Base-by-base conservation (phyloP, 2,329 filamentous ascomycete species). In the Fusarium verticillioides region DNA sequence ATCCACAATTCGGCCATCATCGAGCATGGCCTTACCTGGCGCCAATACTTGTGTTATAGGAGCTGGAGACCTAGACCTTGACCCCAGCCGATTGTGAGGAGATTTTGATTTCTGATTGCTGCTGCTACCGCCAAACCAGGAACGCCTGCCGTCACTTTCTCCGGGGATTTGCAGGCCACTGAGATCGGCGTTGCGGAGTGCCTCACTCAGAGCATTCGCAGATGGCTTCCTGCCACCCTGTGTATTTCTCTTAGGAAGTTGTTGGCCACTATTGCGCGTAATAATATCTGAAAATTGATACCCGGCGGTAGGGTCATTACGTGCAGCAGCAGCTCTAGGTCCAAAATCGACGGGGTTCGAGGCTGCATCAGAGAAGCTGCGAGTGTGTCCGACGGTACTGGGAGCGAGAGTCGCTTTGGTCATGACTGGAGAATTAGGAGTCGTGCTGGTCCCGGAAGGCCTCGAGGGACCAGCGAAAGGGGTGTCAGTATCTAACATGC, bases 251-350 rank as follows among this genome's bases (percentile, higher is more conserved):
- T 88, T 89, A n/a, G 87, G 85, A 39, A 87, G 70, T 54, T 79
- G 75, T 60, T 85, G 85, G 43, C 84, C 86, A n/a, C 84, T 80
- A 70, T 86, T 86, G 71, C 83, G 87, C 21, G 87, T 86, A 57
- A 88, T 80, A 66, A 89, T 91, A 72, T 87, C 88, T 23, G 86
- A 86, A 75, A 92, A 92, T 75, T 91, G 89, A 79, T 92, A 92
- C 49, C 85, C 85, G 39, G 85, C 81, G 7, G 85, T 88, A 7
- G 84, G 85, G 71, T 90, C 82, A 44, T 77, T 78, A 18, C 79
- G 78, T 15, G 16, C 62, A 19, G 36, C 66, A 61, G 62, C 77
- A 52, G 62, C 77, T 64, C 82, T 78, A 23, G 81, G 78, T 18
- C 81, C 86, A 73, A 88, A 87, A 16, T 86, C 87, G 10, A 75